These are phyloP conservation scores for Skeletonema menzelii DNA, from an alignment of 108 stramenopile species.

Conservation along the genomic window DNA sequence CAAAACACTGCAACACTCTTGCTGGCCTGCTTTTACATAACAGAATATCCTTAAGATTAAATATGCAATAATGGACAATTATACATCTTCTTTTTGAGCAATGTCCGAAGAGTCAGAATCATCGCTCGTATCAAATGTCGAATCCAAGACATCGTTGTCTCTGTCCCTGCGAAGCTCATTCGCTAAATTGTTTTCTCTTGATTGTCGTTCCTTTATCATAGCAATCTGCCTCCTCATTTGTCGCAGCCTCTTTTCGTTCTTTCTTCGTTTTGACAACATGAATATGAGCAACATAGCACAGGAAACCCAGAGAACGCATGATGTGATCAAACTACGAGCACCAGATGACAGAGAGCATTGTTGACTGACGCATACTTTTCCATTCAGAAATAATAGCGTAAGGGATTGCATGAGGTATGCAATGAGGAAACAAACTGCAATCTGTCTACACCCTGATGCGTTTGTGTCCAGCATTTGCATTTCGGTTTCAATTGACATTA, in stretches of 20 bases:
- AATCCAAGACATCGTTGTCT: not conserved
- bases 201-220: not conserved
- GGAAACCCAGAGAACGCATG: conserved; percentile 32
- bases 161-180: not conserved
- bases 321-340: conserved; percentile 20
- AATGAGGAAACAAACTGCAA: conserved; percentile 17
- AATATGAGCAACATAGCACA: conserved; percentile 21
- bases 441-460: conserved; percentile 21
- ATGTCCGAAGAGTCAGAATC: not conserved
- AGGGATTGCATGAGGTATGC: conserved; percentile 32
- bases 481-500: not conserved
- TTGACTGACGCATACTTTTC: conserved; percentile 27
- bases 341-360: conserved; percentile 18
- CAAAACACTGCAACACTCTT: not conserved
- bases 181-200: not conserved
- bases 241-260: conserved; percentile 5
- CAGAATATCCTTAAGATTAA: not conserved
- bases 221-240: not conserved
- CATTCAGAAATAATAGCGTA: conserved; percentile 31
- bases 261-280: conserved; percentile 21
- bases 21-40: no score
- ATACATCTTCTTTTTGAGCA: not conserved
- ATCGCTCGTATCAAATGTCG: not conserved
- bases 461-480: conserved; percentile 9
- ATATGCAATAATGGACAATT: not conserved